Evolutionary conservation across 805 yeast genomes (phyloP), one percentile per base, ranked within the genome.

Genomic region (Candida anglica): DNA sequence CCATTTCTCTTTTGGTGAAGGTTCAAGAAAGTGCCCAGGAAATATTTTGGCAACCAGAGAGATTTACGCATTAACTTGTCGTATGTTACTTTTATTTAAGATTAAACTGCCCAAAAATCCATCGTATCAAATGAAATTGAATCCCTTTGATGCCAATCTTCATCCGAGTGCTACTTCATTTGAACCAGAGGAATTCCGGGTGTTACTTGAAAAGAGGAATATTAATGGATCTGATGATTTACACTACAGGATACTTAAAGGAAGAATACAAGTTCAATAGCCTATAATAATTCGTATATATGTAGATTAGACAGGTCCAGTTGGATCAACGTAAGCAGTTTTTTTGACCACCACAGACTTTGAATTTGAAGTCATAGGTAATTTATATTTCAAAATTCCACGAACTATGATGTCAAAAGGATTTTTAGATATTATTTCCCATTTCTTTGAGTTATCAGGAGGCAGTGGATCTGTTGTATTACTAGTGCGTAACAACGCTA

Each of bases 401-500:
- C 95, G 68, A 3, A 91, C 69, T 15, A 87, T 83, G 44, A 91
- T 63, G 40, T 87, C 96, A 55, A 89, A 91, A 9, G 95, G 95
- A 50, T 85, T 75, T 40, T 77, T 74, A 8, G 82, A 77, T 9
- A 91, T 75, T 9, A 67, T 65, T 33, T 75, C 73, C 98, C 98
- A 89, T 49, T 79, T 79, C 34, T 72, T 57, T 2, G 68, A 58
- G 35, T 66, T 66, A 40, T 66, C 72, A 1, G 63, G 62, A n/a
- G 15, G 5, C 10, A n/a, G n/a, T 15, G 28, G 28, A 6, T 46
- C 53, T 9, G 56, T 46, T 2, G 40, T 27, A 30, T 55, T 47
- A 4, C 28, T 37, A 17, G 27, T 19, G n/a, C n/a, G n/a, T n/a
- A n/a, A n/a, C n/a, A n/a, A n/a, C 13, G 11, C 16, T 6, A 9